These are phyloP conservation scores for Incumbomyces delicatus DNA, from an alignment of 2,329 filamentous ascomycete species.

Conservation along the genomic window DNA sequence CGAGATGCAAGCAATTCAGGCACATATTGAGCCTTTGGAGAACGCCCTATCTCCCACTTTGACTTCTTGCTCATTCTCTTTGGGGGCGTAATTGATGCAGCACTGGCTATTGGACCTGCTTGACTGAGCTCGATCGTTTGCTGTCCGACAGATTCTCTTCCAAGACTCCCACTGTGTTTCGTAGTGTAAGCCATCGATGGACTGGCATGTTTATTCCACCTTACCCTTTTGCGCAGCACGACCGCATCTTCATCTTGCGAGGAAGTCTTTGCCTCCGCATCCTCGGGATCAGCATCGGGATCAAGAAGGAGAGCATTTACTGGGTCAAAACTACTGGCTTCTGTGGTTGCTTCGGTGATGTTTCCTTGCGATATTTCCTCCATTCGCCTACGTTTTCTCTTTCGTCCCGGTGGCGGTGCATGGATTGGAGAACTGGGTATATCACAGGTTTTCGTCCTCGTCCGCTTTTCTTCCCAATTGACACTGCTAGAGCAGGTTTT, in stretches of 20 bases:
- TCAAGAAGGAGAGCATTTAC: not conserved
- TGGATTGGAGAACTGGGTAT: too few species aligned
- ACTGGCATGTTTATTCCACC: too few species aligned
- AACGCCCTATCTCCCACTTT: not conserved
- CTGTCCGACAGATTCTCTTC: too few species aligned
- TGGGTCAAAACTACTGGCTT: not conserved
- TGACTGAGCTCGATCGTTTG: too few species aligned
- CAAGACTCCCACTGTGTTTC: too few species aligned
- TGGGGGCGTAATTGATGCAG: not conserved
- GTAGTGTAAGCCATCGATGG: too few species aligned
- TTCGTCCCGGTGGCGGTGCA: not conserved
- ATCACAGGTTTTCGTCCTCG: not conserved
- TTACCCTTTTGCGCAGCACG: not conserved
- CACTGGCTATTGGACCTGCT: not conserved
- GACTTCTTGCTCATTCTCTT: not conserved
- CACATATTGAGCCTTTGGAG: not conserved
- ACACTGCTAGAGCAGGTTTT: not conserved
- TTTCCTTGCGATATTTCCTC: constrained; percentile 14
- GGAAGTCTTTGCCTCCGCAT: not conserved
- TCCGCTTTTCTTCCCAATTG: not conserved
- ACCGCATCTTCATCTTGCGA: constrained; percentile 2
- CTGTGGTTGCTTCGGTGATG: not conserved
- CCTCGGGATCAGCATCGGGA: not conserved
- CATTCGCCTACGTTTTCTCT: constrained; percentile 13
- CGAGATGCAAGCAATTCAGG: not conserved